A percentile compares a stretch with the other conserved stretches of the same genome.
These are phyloP conservation scores for Russula earlei DNA, from an alignment of 768 basidiomycete species.

Conservation along the genomic window DNA sequence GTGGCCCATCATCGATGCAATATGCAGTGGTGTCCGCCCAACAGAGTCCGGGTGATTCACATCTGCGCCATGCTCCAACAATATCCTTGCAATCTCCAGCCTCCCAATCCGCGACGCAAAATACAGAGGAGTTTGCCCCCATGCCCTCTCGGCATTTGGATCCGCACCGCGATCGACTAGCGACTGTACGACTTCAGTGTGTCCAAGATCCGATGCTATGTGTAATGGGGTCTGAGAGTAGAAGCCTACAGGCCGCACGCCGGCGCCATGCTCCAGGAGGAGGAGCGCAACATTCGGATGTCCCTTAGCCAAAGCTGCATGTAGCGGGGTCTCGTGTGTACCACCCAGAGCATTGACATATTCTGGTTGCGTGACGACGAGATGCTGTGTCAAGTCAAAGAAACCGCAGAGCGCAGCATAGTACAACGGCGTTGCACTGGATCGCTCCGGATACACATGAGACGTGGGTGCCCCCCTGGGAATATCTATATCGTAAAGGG, in stretches of 20 bases:
- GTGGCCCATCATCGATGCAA: neutral
- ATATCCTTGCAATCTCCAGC: neutral
- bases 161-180: neutral
- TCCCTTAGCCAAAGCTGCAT: neutral
- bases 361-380: neutral
- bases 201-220: neutral
- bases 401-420: neutral
- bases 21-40: neutral
- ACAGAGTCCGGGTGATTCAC: neutral
- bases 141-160: neutral
- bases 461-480: neutral
- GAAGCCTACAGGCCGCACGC: no score
- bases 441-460: neutral
- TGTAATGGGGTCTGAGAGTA: neutral
- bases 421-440: neutral
- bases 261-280: neutral
- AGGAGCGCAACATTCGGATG: neutral
- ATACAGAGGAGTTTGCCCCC: neutral
- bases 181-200: neutral
- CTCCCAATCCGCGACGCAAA: neutral
- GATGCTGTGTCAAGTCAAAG: neutral
- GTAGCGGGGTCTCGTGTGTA: neutral
- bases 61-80: neutral
- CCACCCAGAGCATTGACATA: neutral
- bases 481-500: neutral